These are phyloP conservation scores for Fusarium chaquense DNA, from an alignment of 2,329 filamentous ascomycete genomes.

Conservation along the genomic window DNA sequence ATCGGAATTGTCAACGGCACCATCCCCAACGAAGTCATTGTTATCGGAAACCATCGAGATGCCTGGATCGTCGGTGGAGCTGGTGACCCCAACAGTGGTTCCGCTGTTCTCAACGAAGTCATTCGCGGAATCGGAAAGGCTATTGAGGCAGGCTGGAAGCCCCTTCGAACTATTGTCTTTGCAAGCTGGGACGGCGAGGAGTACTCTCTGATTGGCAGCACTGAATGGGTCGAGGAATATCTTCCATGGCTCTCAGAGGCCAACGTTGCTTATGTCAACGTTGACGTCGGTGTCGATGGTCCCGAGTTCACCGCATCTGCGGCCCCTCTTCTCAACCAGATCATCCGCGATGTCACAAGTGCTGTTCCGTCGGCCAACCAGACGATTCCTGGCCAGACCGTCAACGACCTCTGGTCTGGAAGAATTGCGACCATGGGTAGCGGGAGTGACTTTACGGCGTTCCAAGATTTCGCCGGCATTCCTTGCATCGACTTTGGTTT, in stretches of 20 bases:
- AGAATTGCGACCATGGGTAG: conserved; percentile 75
- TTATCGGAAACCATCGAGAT: conserved; percentile 93
- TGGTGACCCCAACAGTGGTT: conserved; percentile 85
- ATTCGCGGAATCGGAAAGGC: conserved; percentile 80
- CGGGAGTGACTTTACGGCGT: conserved; percentile 80
- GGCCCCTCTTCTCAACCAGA: conserved; percentile 80
- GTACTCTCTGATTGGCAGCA: conserved; percentile 86
- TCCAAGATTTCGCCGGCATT: conserved; percentile 78
- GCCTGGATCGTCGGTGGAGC: conserved; percentile 91
- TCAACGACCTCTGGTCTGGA: conserved; percentile 76
- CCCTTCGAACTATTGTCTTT: conserved; percentile 90
- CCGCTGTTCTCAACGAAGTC: conserved; percentile 82
- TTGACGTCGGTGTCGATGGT: conserved; percentile 80
- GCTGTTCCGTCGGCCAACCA: conserved; percentile 80
- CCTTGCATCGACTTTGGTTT: conserved; percentile 75
- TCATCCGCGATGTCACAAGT: conserved; percentile 75
- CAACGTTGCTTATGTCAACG: conserved; percentile 86
- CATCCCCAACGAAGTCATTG: conserved; percentile 84
- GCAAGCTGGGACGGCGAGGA: conserved; percentile 87
- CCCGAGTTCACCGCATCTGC: conserved; percentile 73
- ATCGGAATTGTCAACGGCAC: conserved; percentile 93
- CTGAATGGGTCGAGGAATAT: conserved; percentile 94
- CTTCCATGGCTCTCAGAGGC: conserved; percentile 80
- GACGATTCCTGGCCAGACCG: conserved; percentile 76
- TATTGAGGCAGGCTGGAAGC: conserved; percentile 67